phyloP scores from a whole-genome alignment of 257 asterid genomes.

The Solanum virginianum region DNA sequence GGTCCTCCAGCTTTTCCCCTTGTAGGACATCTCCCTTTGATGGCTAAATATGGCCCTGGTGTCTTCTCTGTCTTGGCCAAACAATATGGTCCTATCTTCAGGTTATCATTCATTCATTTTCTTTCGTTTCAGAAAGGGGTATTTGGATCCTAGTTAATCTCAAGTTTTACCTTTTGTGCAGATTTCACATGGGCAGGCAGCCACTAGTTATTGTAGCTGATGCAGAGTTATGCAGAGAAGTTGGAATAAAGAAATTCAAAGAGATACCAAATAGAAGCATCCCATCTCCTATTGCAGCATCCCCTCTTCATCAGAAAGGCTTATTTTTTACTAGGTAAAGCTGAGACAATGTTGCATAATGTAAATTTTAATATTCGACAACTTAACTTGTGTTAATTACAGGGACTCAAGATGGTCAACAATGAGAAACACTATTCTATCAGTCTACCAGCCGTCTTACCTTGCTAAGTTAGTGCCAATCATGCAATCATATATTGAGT shows the following conservation, averaged over 20 bases:
- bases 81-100: slow-evolving; percentile 74
- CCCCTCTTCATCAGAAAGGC: slow-evolving; percentile 96
- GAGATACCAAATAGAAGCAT: slow-evolving; percentile 72
- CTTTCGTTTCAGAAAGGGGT: not conserved
- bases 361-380: not conserved
- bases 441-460: slow-evolving; percentile 88
- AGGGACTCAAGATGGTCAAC: slow-evolving; percentile 90
- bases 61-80: slow-evolving; percentile 74
- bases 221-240: slow-evolving; percentile 87
- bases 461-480: slow-evolving; percentile 73
- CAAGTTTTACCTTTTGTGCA: not conserved
- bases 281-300: slow-evolving; percentile 86
- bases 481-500: slow-evolving; percentile 65
- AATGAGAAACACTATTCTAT: slow-evolving; percentile 78
- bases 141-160: not conserved
- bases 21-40: slow-evolving; percentile 86
- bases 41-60: slow-evolving; percentile 81
- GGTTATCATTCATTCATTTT: slow-evolving; percentile 24
- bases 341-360: not conserved
- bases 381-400: not conserved
- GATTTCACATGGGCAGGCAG: slow-evolving; percentile 97
- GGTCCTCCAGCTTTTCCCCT: slow-evolving; percentile 85
- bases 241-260: slow-evolving; percentile 80
- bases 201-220: slow-evolving; percentile 84
- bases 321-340: slow-evolving; percentile 75